Base-by-base conservation (phyloP, 208 protist genomes). In the Trypanosoma theileri region DNA sequence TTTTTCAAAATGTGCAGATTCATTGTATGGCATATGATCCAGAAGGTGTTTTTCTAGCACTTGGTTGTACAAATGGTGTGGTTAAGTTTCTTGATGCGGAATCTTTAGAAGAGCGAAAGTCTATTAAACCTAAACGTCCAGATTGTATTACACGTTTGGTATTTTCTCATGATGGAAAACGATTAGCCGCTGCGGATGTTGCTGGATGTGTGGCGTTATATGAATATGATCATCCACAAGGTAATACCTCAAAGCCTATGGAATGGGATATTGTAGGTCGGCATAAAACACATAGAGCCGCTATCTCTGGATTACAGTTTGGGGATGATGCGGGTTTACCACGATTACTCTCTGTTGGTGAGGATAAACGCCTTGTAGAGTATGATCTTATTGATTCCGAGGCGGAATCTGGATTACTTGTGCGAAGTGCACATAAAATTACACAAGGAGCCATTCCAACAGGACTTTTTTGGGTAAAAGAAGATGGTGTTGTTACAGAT, bases 181-280 rank as follows among this genome's bases (percentile, higher is more conserved):
- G 90, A 59, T 69, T 98, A 46, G 96, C 93, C 19, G 90, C 84
- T 2, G 92, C 81, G 45, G 92, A 88, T 28, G 57, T 76, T 14
- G 79, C 84, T 53, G 86, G 90, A 28, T 93, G 75, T 63, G 96
- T 98, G 13, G 90, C 88, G n/a, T 73, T 98, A 21, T 98, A 96
- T 82, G 80, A 91, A 73, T 93, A 78, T 69, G 62, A 70, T 41
- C 73, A 88, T 73, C 75, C 52, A 26, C 66, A 73, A 57, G 60
- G 86, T 26, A 80, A 92, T 63, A 62, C 52, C 13, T 16, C 51
- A 22, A 88, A 92, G 61, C 74, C 80, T 14, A 78, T 75, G 61
- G 92, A 97, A 69, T 98, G 96, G 95, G 81, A 93, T 59, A 93
- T 97, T 67, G 69, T 98, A 12, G 95, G 96, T 1, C 83, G 89